These are phyloP conservation scores for Cryptosporidium xiaoi DNA, from an alignment of 169 alveolate genomes.

Conservation along the genomic window DNA sequence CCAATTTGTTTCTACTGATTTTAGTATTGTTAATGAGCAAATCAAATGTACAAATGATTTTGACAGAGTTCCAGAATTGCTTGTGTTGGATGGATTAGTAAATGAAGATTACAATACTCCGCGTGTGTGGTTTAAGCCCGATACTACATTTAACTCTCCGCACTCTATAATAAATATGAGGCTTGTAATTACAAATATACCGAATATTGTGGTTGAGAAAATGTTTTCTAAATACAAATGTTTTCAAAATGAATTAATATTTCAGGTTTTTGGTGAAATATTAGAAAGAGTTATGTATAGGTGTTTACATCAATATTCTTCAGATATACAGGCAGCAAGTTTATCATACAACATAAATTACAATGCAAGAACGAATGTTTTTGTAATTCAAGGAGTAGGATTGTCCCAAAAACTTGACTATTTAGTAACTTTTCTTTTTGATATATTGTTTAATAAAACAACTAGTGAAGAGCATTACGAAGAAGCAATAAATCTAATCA, in stretches of 20 bases:
- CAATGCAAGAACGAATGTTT: slow-evolving; percentile 59
- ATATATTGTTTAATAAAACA: slow-evolving; percentile 2
- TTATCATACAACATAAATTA: slow-evolving; percentile 46
- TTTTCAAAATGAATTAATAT: slow-evolving; percentile 15
- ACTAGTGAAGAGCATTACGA: slow-evolving; percentile 23
- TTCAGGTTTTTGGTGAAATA: slow-evolving; percentile 66
- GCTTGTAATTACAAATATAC: slow-evolving; percentile 19
- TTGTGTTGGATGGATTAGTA: slow-evolving; percentile 1
- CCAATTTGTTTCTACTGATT: slow-evolving; percentile 66
- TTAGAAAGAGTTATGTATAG: slow-evolving; percentile 34
- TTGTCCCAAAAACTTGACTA: slow-evolving; percentile 39
- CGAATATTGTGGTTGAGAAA: neutral
- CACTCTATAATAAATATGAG: slow-evolving; percentile 60
- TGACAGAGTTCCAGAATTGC: slow-evolving; percentile 32
- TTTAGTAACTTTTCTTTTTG: slow-evolving; percentile 38
- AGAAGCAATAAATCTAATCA: slow-evolving; percentile 23
- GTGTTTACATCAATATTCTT: slow-evolving; percentile 39
- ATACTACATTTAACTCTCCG: slow-evolving; percentile 47
- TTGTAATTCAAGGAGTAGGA: slow-evolving; percentile 52
- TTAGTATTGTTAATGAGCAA: slow-evolving; percentile 44
- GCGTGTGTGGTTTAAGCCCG: slow-evolving; percentile 64
- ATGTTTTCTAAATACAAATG: neutral
- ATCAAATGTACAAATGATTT: slow-evolving; percentile 23
- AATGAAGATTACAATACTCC: neutral
- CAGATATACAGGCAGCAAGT: slow-evolving; percentile 61